phyloP scores from a whole-genome alignment of 2,329 filamentous ascomycete species.

The Diaporthe velutina region DNA sequence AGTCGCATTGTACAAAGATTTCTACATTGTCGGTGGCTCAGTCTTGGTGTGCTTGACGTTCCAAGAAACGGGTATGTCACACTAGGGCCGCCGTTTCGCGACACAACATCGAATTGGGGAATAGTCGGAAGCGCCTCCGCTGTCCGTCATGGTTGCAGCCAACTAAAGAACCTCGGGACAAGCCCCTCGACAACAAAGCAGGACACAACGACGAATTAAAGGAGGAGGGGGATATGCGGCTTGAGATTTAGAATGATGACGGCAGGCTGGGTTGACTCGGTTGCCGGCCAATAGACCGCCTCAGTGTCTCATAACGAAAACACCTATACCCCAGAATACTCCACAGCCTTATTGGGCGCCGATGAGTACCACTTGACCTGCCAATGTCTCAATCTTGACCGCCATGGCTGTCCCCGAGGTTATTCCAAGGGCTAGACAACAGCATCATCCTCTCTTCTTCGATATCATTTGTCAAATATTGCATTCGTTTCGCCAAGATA shows the following conservation, averaged over 20 bases:
- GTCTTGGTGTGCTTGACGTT: background rate
- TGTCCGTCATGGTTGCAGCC: background rate
- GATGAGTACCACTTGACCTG: background rate
- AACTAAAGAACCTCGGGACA: conserved; percentile 16
- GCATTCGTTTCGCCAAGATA: background rate
- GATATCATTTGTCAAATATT: background rate
- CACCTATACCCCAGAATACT: background rate
- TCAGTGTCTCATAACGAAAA: background rate
- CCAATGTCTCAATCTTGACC: background rate
- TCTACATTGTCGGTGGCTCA: background rate
- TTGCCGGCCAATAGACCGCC: background rate
- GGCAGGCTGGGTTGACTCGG: background rate
- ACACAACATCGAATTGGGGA: conserved; percentile 29
- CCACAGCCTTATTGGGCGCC: conserved; percentile 8
- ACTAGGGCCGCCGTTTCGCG: conserved; percentile 24
- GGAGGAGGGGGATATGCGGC: conserved; percentile 8
- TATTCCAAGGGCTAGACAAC: background rate
- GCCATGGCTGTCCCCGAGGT: background rate
- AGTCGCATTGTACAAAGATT: background rate
- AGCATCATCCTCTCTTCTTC: background rate
- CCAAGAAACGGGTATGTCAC: background rate
- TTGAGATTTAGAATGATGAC: background rate
- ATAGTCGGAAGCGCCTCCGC: conserved; percentile 23
- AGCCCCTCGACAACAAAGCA: conserved; percentile 10
- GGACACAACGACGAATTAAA: background rate